These are phyloP conservation scores for Astrocystis sublimbata DNA, from an alignment of 495 filamentous ascomycete species.

Conservation along the genomic window DNA sequence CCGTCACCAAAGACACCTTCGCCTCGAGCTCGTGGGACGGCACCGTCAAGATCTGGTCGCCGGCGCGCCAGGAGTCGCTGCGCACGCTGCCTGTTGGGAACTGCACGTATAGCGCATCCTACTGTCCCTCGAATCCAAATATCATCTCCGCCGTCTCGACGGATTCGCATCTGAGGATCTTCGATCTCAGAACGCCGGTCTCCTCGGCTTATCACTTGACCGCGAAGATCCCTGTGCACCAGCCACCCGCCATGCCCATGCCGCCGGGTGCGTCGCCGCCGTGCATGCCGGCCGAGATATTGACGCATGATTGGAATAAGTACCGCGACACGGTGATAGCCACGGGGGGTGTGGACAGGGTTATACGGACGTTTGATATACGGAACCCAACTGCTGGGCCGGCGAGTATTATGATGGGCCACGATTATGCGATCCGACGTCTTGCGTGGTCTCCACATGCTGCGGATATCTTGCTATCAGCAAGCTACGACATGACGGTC, in stretches of 20 bases:
- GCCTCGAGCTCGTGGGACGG: conserved; percentile 92
- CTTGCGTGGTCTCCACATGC: no score
- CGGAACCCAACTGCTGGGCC: conserved; percentile 71
- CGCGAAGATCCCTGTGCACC: conserved; percentile 74
- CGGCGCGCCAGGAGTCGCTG: conserved; percentile 67
- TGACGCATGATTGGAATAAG: conserved; percentile 99
- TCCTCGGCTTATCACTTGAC: conserved; percentile 80
- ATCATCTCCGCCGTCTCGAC: conserved; percentile 79
- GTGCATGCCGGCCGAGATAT: conserved; percentile 61
- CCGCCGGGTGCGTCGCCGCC: conserved; percentile 36
- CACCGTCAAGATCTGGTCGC: conserved; percentile 89
- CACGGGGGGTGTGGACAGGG: conserved; percentile 83
- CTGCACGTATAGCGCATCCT: conserved; percentile 87
- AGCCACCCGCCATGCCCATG: conserved; percentile 46
- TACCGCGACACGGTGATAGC: conserved; percentile 83
- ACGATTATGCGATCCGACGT: conserved; percentile 92
- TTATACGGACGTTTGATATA: conserved; percentile 87
- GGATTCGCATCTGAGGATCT: conserved; percentile 84
- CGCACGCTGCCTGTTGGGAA: conserved; percentile 82
- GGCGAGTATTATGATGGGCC: conserved; percentile 68
- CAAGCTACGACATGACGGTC: conserved; percentile 95
- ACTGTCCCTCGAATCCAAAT: conserved; percentile 74
- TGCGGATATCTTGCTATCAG: no score
- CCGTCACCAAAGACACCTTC: conserved; percentile 86
- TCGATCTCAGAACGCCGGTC: conserved; percentile 82